Evolutionary conservation across 768 basidiomycete genomes (phyloP).

Genomic region (Tulasnella sp.): DNA sequence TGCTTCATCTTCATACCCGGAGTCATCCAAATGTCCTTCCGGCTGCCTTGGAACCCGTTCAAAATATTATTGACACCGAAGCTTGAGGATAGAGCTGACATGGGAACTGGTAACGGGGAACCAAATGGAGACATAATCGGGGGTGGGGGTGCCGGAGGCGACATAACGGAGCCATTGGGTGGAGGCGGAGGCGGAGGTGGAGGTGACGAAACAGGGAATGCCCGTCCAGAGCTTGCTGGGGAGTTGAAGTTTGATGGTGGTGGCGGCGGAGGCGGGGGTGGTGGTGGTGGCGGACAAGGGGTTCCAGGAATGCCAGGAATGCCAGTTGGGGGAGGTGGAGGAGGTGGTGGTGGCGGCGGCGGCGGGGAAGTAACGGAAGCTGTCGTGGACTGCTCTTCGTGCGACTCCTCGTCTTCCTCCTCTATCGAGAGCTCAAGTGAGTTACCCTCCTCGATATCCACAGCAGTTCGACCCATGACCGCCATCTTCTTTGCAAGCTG

Average conservation of each 20-base stretch:
- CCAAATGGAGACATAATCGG: slow-evolving; percentile 43
- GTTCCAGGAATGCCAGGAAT: neutral
- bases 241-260: slow-evolving; percentile 30
- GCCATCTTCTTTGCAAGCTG: slow-evolving; percentile 59
- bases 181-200: slow-evolving; percentile 37
- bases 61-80: slow-evolving; percentile 36
- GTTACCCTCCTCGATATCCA: slow-evolving; percentile 16
- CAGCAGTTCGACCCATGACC: slow-evolving; percentile 41
- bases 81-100: slow-evolving; percentile 41
- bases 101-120: slow-evolving; percentile 34
- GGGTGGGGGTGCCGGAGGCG: slow-evolving; percentile 40
- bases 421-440: slow-evolving; percentile 41
- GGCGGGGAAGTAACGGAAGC: neutral
- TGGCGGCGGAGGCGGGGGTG: slow-evolving; percentile 35
- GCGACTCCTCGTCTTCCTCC: slow-evolving; percentile 43
- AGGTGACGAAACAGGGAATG: slow-evolving; percentile 34
- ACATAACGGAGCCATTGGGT: slow-evolving; percentile 24
- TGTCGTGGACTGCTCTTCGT: slow-evolving; percentile 16
- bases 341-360: neutral
- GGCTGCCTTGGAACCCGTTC: slow-evolving; percentile 53
- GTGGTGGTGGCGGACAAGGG: neutral
- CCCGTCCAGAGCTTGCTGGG: slow-evolving; percentile 23
- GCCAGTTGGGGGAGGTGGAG: neutral
- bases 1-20: slow-evolving; percentile 95
- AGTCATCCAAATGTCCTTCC: slow-evolving; percentile 82